Conservation (phyloP, 1,284 basidiomycete genomes). For the Schizopora paradoxa region DNA sequence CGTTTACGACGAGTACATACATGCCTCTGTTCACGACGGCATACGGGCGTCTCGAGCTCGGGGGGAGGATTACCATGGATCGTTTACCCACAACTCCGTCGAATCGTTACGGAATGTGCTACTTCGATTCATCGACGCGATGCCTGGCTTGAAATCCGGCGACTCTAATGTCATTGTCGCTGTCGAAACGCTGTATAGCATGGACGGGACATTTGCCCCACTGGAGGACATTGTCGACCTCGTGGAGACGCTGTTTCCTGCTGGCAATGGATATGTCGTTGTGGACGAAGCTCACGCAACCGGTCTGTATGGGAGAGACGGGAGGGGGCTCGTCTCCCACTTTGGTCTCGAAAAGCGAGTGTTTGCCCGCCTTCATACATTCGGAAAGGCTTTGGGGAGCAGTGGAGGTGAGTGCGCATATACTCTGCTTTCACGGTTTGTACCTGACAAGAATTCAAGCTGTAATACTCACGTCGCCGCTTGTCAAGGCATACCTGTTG, state of each 20-base stretch:
- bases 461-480: conserved; percentile 66
- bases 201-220: conserved; percentile 92
- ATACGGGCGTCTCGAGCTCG: conserved; percentile 64
- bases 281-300: conserved; percentile 92
- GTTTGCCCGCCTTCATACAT: conserved; percentile 45
- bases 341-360: conserved; percentile 57
- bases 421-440: not conserved
- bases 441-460: conserved; percentile 40
- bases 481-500: conserved; percentile 79
- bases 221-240: conserved; percentile 58
- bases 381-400: conserved; percentile 67
- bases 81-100: conserved; percentile 78
- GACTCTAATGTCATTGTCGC: conserved; percentile 61
- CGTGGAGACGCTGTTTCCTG: conserved; percentile 54
- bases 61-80: conserved; percentile 25
- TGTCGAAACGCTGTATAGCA: conserved; percentile 88
- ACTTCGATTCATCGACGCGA: conserved; percentile 32
- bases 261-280: conserved; percentile 62
- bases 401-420: conserved; percentile 62
- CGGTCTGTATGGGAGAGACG: conserved; percentile 74
- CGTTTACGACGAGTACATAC: conserved; percentile 85
- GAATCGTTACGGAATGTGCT: conserved; percentile 42
- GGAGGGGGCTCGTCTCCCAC: conserved; percentile 62
- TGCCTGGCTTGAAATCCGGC: conserved; percentile 31
- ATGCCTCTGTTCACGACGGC: conserved; percentile 91